Evolutionary conservation across 805 yeast genomes (phyloP).

Genomic region (Cyberlindnera euphorbiae): DNA sequence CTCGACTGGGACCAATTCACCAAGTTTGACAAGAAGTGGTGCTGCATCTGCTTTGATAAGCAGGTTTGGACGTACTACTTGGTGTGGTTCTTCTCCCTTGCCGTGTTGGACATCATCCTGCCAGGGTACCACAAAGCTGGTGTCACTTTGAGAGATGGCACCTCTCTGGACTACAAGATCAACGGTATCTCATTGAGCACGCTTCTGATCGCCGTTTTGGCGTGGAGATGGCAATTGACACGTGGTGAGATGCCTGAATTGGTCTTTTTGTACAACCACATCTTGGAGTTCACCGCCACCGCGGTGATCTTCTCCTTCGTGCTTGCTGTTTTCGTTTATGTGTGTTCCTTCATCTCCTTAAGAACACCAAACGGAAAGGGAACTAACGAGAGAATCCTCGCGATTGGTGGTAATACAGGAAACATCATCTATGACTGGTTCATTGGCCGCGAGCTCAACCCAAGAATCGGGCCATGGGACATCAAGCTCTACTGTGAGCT

Average conservation of each 20-base stretch:
- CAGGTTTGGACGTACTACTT: slow-evolving; percentile 61
- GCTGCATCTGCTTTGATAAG: slow-evolving; percentile 35
- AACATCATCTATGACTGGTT: slow-evolving; percentile 84
- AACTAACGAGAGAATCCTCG: slow-evolving; percentile 66
- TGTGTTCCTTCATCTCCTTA: slow-evolving; percentile 62
- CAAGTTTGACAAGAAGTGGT: slow-evolving; percentile 32
- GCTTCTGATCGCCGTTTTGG: slow-evolving; percentile 35
- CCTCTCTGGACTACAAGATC: slow-evolving; percentile 65
- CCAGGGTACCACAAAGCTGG: slow-evolving; percentile 69
- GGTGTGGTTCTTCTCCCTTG: slow-evolving; percentile 67
- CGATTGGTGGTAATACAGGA: slow-evolving; percentile 84
- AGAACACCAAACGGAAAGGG: slow-evolving; percentile 43
- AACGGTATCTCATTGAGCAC: slow-evolving; percentile 65
- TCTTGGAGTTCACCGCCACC: slow-evolving; percentile 57
- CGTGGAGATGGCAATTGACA: slow-evolving; percentile 48
- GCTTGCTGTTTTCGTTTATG: slow-evolving; percentile 61
- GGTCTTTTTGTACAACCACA: slow-evolving; percentile 65
- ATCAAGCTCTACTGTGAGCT: slow-evolving; percentile 89
- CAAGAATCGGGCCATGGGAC: slow-evolving; percentile 80
- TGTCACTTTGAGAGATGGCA: slow-evolving; percentile 69
- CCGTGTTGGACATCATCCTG: slow-evolving; percentile 54
- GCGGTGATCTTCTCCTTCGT: slow-evolving; percentile 59
- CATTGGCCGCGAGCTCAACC: slow-evolving; percentile 94
- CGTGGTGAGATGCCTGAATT: slow-evolving; percentile 70
- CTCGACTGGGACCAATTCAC: slow-evolving; percentile 37